Base-by-base conservation (phyloP, 1,284 basidiomycete species). In the Tylopilus orsonianus region DNA sequence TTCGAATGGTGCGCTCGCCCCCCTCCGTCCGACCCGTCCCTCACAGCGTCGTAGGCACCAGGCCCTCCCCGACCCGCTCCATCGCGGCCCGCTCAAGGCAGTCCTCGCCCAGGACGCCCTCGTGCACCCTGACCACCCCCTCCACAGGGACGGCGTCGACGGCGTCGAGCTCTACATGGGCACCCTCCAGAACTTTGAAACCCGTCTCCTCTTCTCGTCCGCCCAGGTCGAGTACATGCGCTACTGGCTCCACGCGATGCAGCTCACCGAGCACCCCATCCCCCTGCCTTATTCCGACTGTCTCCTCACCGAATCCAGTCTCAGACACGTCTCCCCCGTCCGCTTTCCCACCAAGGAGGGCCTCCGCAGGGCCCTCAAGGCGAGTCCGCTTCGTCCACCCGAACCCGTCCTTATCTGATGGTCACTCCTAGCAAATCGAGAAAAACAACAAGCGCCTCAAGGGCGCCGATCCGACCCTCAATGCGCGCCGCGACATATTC, bases 221-320 rank as follows among this genome's bases (percentile, higher is more conserved):
- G 80, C 79, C 7, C 93, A 95, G 69, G 73, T 94, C 50, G 87
- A 93, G 64, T 95, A 93, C 64, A 65, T 89, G 14, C 78, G 88
- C 45, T 92, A 93, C 66, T 94, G 87, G 81, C 77, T 94, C 38
- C 79, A 89, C 59, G 79, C 82, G 0, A 83, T 85, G 75, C 70
- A 77, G 40, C 73, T 93, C 44, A 89, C 87, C 0, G 74, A 80
- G 48, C 63, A 73, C 9, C 72, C 74, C 18, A 77, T 91, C 32
- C 80, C 87, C 8, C 66, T 91, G 16, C 89, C 89, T 1, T 82
- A 85, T 54, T 84, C 82, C 4, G 79, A 87, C 53, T 88, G 82
- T 56, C 75, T 91, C 44, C 70, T 90, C 54, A 78, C 75, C 0
- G 67, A 70, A 27, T 74, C 73, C 16, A 71, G 78, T 40, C 70